phyloP scores from a whole-genome alignment of 306 rosid genomes.

The Crotalaria pallida region DNA sequence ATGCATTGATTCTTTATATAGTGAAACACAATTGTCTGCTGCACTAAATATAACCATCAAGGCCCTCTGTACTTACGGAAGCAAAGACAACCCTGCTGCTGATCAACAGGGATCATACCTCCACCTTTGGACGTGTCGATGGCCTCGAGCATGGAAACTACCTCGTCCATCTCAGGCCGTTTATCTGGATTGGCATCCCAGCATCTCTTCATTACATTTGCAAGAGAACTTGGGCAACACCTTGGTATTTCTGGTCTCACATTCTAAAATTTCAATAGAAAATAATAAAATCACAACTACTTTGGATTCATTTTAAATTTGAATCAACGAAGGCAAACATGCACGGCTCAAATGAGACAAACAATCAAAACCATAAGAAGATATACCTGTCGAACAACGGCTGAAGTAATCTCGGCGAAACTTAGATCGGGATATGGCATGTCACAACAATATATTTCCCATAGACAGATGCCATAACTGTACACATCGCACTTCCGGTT shows the following conservation, averaged over 20 bases:
- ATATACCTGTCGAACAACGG: constrained; percentile 79
- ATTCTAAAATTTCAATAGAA: constrained; percentile 42
- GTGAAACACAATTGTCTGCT: neutral
- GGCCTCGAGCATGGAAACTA: constrained; percentile 69
- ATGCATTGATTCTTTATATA: constrained; percentile 29
- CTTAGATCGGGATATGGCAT: constrained; percentile 91
- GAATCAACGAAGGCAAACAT: neutral
- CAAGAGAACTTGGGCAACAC: constrained; percentile 75
- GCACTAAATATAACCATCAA: constrained; percentile 15
- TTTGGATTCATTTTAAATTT: neutral
- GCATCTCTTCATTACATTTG: constrained; percentile 77
- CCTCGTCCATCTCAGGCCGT: constrained; percentile 90
- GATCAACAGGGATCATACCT: constrained; percentile 86
- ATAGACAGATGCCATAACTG: constrained; percentile 72
- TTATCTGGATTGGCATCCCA: constrained; percentile 83
- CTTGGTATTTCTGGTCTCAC: constrained; percentile 84
- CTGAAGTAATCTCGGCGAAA: constrained; percentile 78
- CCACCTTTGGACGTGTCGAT: constrained; percentile 87
- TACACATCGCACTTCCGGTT: constrained; percentile 84
- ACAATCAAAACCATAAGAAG: neutral
- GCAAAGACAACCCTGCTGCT: constrained; percentile 77
- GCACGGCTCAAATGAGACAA: neutral
- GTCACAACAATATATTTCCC: constrained; percentile 86
- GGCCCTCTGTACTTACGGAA: constrained; percentile 67
- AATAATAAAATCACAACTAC: neutral